These are phyloP conservation scores for Alternaria ethzedia DNA, from an alignment of 2,329 filamentous ascomycete species.

Conservation along the genomic window DNA sequence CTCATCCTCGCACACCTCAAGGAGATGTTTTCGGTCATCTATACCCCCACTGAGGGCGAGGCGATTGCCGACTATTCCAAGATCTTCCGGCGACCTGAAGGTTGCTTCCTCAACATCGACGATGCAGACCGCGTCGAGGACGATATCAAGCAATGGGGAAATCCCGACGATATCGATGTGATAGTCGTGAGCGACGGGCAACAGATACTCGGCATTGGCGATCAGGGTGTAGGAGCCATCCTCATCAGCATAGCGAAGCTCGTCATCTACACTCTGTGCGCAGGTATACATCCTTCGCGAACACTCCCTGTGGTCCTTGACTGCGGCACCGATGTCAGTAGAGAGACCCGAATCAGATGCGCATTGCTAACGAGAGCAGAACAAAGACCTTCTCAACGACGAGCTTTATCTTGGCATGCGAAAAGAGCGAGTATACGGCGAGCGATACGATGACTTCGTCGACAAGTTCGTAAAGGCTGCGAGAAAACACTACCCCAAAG, in stretches of 20 bases:
- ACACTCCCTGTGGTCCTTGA: constrained; percentile 84
- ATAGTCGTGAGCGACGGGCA: constrained; percentile 82
- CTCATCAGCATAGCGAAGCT: constrained; percentile 86
- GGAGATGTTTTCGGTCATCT: constrained; percentile 91
- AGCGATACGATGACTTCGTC: constrained; percentile 78
- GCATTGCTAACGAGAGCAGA: constrained; percentile 51
- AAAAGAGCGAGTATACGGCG: constrained; percentile 69
- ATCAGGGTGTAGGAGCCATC: constrained; percentile 85
- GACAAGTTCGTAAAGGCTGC: constrained; percentile 74
- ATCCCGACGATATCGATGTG: constrained; percentile 78
- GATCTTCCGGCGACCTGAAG: constrained; percentile 78
- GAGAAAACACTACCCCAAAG: constrained; percentile 73
- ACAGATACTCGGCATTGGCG: constrained; percentile 84
- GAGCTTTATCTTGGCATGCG: constrained; percentile 79
- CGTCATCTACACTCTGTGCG: constrained; percentile 81
- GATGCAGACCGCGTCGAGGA: constrained; percentile 70
- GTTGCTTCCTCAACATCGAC: constrained; percentile 79
- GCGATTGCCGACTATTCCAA: constrained; percentile 85
- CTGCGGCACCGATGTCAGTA: constrained; percentile 74
- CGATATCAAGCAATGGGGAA: constrained; percentile 71
- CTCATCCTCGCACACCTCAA: constrained; percentile 78
- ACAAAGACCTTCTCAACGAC: constrained; percentile 74
- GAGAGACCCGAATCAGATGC: background rate
- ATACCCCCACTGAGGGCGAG: constrained; percentile 88
- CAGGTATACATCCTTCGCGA: constrained; percentile 81